phyloP scores from a whole-genome alignment of 352 stramenopile genomes.

The Phytophthora podocarpi region DNA sequence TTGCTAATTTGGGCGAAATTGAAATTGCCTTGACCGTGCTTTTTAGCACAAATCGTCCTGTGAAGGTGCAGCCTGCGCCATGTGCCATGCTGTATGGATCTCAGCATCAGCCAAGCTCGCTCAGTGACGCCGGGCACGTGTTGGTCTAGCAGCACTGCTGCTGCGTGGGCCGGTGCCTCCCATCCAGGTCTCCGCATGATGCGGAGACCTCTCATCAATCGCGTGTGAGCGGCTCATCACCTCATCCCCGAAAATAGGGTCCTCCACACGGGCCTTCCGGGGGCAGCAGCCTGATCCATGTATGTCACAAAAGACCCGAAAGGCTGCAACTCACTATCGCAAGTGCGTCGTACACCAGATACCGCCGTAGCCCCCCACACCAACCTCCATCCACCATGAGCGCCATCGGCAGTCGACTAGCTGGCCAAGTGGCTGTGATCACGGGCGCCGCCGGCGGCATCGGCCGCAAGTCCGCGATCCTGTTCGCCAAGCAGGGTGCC shows the following conservation, averaged over 20 bases:
- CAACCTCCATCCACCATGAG: conserved; percentile 41
- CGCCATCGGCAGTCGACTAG: conserved; percentile 60
- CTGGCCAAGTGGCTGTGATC: conserved; percentile 81
- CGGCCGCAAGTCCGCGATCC: conserved; percentile 78
- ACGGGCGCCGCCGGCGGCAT: conserved; percentile 85
- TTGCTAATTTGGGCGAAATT: too few species aligned
- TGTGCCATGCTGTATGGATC: too few species aligned
- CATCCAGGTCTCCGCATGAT: conserved; percentile 24
- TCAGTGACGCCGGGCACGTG: too few species aligned
- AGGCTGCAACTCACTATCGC: conserved; percentile 22
- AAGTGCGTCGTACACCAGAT: conserved; percentile 27
- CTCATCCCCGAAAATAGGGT: conserved; percentile 6
- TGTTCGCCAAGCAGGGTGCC: conserved; percentile 84
- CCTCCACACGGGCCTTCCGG: neutral
- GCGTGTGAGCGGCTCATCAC: conserved; percentile 2
- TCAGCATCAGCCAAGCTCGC: too few species aligned
- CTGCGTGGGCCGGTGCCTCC: conserved; percentile 12
- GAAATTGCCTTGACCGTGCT: conserved; percentile 23
- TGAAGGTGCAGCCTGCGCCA: too few species aligned
- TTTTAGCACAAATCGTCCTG: too few species aligned
- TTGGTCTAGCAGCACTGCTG: too few species aligned
- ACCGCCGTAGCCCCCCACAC: neutral
- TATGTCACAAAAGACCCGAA: conserved; percentile 13
- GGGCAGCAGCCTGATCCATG: conserved; percentile 2
- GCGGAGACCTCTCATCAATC: conserved; percentile 31